Percentiles rank a stretch among this genome's conserved stretches.
These are phyloP conservation scores for Apiospora marii DNA, from an alignment of 2,329 filamentous ascomycete species.

Conservation along the genomic window DNA sequence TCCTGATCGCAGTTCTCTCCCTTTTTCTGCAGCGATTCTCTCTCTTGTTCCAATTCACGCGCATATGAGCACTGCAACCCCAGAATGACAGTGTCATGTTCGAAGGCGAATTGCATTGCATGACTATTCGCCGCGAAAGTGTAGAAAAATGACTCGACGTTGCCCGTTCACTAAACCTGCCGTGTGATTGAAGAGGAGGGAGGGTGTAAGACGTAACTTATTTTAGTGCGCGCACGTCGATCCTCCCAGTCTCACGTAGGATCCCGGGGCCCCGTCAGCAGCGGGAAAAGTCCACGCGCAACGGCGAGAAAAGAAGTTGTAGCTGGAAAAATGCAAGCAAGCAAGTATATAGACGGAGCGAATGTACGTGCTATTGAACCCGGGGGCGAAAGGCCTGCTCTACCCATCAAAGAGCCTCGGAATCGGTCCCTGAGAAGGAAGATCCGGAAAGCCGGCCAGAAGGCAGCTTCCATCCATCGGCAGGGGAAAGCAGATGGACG, in stretches of 20 bases:
- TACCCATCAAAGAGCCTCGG: not conserved
- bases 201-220: not conserved
- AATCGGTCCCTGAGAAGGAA: not conserved
- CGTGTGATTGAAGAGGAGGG: not conserved
- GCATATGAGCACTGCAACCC: not conserved
- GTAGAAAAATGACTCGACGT: not conserved
- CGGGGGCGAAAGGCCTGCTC: too few relatives aligned
- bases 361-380: too few relatives aligned
- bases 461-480: not conserved
- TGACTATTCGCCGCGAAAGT: not conserved
- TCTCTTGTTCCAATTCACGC: not conserved
- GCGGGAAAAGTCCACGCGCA: not conserved
- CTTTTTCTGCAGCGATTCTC: not conserved
- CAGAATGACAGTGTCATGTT: not conserved
- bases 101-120: not conserved
- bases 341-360: not conserved
- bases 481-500: not conserved
- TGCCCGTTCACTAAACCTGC: not conserved
- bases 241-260: not conserved
- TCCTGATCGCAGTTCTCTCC: not conserved
- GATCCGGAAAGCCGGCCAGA: not conserved
- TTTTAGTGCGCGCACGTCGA: not conserved
- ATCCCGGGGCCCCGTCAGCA: not conserved
- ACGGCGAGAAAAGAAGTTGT: not conserved
- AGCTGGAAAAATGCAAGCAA: too few relatives aligned